Base-by-base conservation (phyloP, 371 early-diverging fungal genomes). In the Syncephalastrum contaminatum region DNA sequence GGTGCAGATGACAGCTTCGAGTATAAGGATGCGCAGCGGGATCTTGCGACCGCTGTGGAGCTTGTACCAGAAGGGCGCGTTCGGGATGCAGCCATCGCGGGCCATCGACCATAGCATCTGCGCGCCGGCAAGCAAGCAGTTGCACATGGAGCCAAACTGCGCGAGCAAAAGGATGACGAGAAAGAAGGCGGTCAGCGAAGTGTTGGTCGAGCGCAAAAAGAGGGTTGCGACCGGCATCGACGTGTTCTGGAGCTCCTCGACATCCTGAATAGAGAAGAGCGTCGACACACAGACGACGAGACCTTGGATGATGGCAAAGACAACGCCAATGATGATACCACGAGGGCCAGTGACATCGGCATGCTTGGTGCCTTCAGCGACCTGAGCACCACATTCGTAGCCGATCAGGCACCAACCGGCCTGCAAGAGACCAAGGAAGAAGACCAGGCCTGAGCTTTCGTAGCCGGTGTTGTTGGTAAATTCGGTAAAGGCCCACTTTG, bases 311-410 rank as follows among this genome's bases (percentile, higher is more conserved):
- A 71, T 54, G 12, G 77, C 66, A 49, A 63, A 57, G n/a, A 51
- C 24, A 8, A 76, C 66, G 47, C 67, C 67, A 14, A 70, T 59
- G n/a, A 76, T 53, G 25, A 76, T 76, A 19, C 76, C 76, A 5
- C 70, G 66, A 3, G 77, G 77, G n/a, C 72, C 77, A 19, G 72
- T 73, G 18, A 62, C 48, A 49, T 64, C 71, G 4, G 72, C 69
- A 20, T 64, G 65, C 41, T 71, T 62, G 3, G 77, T 77, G 12
- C 73, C 77, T 56, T 77, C 77, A 0, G 71, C 70, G 49, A 77
- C 68, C 45, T 77, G 77, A 42, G 73, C 77, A 15, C 68, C 36
- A 6, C 48, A 24, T 25, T 67, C 77, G 36, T 77, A 77, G 15
- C 77, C 73, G 36, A 72, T 57, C 64, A 59, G 51, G 41, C 12